phyloP scores from a whole-genome alignment of 1,284 basidiomycete species.

The Tilletia caries region DNA sequence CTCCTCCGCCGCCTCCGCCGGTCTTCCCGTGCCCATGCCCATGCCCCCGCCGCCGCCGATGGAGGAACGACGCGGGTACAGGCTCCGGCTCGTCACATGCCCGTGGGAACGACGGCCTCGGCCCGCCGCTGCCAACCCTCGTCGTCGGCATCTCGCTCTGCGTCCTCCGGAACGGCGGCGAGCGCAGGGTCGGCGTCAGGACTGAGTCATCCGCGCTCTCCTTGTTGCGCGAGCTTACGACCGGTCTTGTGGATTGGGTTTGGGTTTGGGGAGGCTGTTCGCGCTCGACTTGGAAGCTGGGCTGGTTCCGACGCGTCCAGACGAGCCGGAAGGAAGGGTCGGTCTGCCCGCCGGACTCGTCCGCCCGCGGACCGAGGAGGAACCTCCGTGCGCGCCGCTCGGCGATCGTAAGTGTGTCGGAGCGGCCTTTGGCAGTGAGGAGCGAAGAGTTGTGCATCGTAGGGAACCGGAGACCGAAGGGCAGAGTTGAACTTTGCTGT shows the following conservation, averaged over 20 bases:
- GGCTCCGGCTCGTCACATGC: neutral
- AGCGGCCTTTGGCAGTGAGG: constrained; percentile 14
- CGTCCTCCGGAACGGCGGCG: neutral
- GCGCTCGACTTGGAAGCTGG: constrained; percentile 15
- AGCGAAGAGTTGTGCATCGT: constrained; percentile 22
- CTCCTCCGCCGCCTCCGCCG: no score
- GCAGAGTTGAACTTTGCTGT: neutral
- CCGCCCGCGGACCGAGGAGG: constrained; percentile 25
- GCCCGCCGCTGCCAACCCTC: no score
- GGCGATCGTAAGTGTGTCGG: constrained; percentile 28
- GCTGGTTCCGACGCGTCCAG: constrained; percentile 11
- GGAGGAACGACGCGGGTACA: neutral
- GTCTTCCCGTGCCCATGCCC: constrained; percentile 23
- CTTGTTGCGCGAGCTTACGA: constrained; percentile 22
- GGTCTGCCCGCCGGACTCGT: neutral
- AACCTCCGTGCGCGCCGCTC: constrained; percentile 37
- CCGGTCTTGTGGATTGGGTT: neutral
- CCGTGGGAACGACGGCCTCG: constrained; percentile 10
- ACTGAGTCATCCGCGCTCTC: constrained; percentile 27
- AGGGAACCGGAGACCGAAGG: constrained; percentile 13
- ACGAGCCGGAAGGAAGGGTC: neutral
- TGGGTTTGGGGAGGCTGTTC: neutral
- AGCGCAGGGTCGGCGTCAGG: constrained; percentile 24
- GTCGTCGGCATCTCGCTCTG: constrained; percentile 13
- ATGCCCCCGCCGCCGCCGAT: constrained; percentile 22